Conservation (phyloP, 2,329 filamentous ascomycete species). For the Tolypocladium pustulatum region DNA sequence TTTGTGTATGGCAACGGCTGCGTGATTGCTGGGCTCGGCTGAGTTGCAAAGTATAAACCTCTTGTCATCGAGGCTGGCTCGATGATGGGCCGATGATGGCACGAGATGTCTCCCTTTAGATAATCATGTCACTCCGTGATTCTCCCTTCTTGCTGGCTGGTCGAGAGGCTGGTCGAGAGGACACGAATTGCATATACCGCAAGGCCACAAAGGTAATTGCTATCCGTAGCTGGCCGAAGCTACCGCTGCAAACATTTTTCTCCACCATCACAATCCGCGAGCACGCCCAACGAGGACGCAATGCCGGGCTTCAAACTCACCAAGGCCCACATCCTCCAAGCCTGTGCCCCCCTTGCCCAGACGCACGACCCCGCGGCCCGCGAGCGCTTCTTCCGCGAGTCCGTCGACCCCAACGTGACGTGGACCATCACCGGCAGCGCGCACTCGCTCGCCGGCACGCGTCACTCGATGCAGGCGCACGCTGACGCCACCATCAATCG, state of each 20-base stretch:
- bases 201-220: background rate
- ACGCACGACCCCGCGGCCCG: constrained; percentile 6
- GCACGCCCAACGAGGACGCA: background rate
- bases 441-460: constrained; percentile 13
- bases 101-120: background rate
- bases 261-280: background rate
- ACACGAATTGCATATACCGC: background rate
- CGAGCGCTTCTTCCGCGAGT: constrained; percentile 8
- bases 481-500: constrained; percentile 9
- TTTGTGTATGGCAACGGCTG: background rate
- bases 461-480: constrained; percentile 8
- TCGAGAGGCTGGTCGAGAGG: background rate
- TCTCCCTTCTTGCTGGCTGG: background rate
- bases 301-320: constrained; percentile 12
- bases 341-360: constrained; percentile 10
- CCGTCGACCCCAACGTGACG: constrained; percentile 8
- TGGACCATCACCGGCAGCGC: constrained; percentile 14
- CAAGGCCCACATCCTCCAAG: constrained; percentile 8
- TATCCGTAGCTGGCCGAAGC: background rate
- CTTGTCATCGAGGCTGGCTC: background rate
- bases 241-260: background rate
- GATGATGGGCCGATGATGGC: background rate
- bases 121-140: background rate
- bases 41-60: background rate
- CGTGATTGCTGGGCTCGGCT: background rate